Evolutionary conservation across 1,284 basidiomycete species (phyloP), one percentile per base, ranked within the genome.

Genomic region (Pascua sp.): DNA sequence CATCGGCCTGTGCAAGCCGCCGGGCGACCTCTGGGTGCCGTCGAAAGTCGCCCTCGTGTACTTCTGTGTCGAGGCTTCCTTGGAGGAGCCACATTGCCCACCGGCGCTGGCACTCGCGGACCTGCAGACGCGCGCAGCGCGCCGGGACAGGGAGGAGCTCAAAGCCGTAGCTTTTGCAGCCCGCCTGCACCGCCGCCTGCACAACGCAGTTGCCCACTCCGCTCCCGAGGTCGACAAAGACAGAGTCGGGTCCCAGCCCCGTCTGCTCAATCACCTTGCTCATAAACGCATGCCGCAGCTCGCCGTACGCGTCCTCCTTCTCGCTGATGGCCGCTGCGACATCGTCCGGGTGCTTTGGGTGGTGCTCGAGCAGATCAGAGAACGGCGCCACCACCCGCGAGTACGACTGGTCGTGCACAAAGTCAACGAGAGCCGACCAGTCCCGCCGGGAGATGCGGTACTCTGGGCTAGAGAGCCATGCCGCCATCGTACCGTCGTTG

Each of bases 191-290:
- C 1, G 80, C 78, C 1, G 79, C 78, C 62, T 83, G 82, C 1
- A 83, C 69, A 4, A 82, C 73, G 42, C 81, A 79, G 60, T 83
- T 83, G 36, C 81, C 81, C 0, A 84, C 82, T 1, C 83, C 83
- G 2, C 77, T 79, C 0, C 83, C 83, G 12, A 84, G 75, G 64
- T 84, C 83, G 24, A 83, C 75, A 42, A 78, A 78, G 15, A 71
- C 67, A 10, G 69, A 71, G 12, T 72, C 64, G 0, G 72, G 65
- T 0, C 67, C 67, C 3, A 78, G 67, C 5, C 64, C 60, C 2
- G 75, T 75, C 49, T 73, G 72, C 49, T 73, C 67, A 37, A 76
- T 70, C 40, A 78, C 62, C 51, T 72, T 71, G 46, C 63, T 69
- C 67, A 78, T 71, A 57, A 78, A 77, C 51, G 57, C 67, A 53